Evolutionary conservation across 2,329 filamentous ascomycete genomes (phyloP).

Genomic region (Trichoderma sp.): DNA sequence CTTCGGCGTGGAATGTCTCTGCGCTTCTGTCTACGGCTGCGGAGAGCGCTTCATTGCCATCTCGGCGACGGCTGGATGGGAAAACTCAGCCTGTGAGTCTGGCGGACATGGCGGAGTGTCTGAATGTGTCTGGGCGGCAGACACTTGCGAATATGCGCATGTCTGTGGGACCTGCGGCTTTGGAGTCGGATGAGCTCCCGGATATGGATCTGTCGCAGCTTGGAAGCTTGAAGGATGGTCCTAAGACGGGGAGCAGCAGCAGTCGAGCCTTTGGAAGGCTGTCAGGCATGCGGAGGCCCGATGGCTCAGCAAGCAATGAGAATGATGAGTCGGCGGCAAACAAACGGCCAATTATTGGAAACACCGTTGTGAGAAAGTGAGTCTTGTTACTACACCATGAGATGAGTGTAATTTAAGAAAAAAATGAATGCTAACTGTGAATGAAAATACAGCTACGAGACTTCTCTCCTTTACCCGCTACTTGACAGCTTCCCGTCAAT

Average conservation of each 20-base stretch:
- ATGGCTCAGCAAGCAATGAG: not conserved
- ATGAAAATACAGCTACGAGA: conserved; percentile 47
- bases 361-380: conserved; percentile 38
- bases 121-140: conserved; percentile 79
- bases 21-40: conserved; percentile 76
- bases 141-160: conserved; percentile 76
- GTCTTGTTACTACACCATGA: not conserved
- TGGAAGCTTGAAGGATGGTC: conserved; percentile 28
- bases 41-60: conserved; percentile 78
- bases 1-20: conserved; percentile 78
- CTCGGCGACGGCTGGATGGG: conserved; percentile 61
- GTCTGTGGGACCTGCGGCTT: conserved; percentile 52
- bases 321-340: conserved; percentile 16
- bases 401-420: not conserved
- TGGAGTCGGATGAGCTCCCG: conserved; percentile 38
- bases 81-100: conserved; percentile 54
- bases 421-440: not conserved
- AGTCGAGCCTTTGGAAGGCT: conserved; percentile 40
- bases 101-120: conserved; percentile 63
- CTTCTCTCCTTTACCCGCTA: conserved; percentile 69
- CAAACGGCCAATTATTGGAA: conserved; percentile 36
- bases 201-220: conserved; percentile 42
- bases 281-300: conserved; percentile 33
- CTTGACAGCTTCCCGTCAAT: conserved; percentile 84
- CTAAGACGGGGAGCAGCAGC: not conserved